Conservation (phyloP, 768 basidiomycete genomes). For the Clitopilus hobsonii region DNA sequence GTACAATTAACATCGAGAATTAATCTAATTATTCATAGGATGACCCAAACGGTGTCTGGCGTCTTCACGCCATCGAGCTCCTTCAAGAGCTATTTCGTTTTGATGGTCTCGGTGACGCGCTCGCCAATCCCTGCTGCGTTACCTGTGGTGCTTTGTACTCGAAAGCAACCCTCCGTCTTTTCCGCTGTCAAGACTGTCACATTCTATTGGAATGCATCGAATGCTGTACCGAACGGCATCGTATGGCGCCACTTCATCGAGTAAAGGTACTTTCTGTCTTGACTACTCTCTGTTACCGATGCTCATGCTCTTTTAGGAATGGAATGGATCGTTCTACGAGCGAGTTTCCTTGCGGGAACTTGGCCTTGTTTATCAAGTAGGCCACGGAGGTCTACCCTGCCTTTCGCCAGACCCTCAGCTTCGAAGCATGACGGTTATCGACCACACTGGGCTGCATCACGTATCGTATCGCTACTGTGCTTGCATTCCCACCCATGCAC, state of each 20-base stretch:
- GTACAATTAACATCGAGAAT: background rate
- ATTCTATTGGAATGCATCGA: background rate
- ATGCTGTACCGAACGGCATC: background rate
- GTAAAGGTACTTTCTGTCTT: background rate
- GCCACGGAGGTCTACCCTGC: background rate
- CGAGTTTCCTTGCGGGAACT: background rate
- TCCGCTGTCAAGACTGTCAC: background rate
- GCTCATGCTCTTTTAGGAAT: background rate
- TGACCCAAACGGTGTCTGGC: background rate
- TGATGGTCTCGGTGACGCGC: background rate
- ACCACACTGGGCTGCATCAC: conserved; percentile 20
- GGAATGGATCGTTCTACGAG: background rate
- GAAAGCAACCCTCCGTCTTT: background rate
- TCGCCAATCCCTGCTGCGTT: background rate
- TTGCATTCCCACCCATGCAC: conserved; percentile 10
- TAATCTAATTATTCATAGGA: background rate
- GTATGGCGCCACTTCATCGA: background rate
- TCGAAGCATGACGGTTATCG: conserved; percentile 15
- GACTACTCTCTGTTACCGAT: background rate
- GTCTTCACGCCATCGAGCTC: background rate
- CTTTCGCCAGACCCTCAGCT: background rate
- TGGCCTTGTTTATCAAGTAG: background rate
- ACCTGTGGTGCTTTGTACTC: background rate
- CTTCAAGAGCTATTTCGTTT: background rate
- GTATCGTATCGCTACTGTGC: conserved; percentile 25